Conservation (phyloP, 371 early-diverging fungal genomes). For the Mortierella sp. region DNA sequence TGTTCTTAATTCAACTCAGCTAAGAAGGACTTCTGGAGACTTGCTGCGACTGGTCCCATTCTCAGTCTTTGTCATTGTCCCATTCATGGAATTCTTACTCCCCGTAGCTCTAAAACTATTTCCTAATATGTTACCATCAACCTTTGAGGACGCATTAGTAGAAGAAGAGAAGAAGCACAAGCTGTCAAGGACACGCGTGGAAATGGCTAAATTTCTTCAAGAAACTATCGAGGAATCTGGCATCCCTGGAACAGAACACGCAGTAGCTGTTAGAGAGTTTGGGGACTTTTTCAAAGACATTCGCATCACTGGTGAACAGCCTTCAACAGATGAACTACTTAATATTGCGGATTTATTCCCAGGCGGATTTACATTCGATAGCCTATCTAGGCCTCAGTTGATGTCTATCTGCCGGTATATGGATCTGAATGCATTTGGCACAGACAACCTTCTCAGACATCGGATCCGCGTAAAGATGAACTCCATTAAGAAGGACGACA, state of each 20-base stretch:
- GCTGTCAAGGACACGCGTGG: slow-evolving; percentile 87
- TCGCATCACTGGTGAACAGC: slow-evolving; percentile 87
- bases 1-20: slow-evolving; percentile 51
- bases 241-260: slow-evolving; percentile 63
- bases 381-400: slow-evolving; percentile 93
- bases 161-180: slow-evolving; percentile 94
- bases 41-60: slow-evolving; percentile 93
- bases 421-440: slow-evolving; percentile 95
- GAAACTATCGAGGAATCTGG: slow-evolving; percentile 93
- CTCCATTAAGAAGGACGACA: slow-evolving; percentile 91
- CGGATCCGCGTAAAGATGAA: slow-evolving; percentile 89
- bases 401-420: slow-evolving; percentile 95
- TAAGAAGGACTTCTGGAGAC: slow-evolving; percentile 89
- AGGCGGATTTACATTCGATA: slow-evolving; percentile 93
- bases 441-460: slow-evolving; percentile 92
- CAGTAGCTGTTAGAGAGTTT: slow-evolving; percentile 81
- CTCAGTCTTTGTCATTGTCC: slow-evolving; percentile 90
- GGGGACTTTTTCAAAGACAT: slow-evolving; percentile 86
- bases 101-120: slow-evolving; percentile 94
- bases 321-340: slow-evolving; percentile 86
- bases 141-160: slow-evolving; percentile 91
- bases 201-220: slow-evolving; percentile 94
- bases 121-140: slow-evolving; percentile 97
- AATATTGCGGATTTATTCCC: slow-evolving; percentile 88
- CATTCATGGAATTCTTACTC: slow-evolving; percentile 94